Evolutionary conservation across 192 early-diverging fungal genomes (phyloP).

Genomic region (Haplosporangium gracile): DNA sequence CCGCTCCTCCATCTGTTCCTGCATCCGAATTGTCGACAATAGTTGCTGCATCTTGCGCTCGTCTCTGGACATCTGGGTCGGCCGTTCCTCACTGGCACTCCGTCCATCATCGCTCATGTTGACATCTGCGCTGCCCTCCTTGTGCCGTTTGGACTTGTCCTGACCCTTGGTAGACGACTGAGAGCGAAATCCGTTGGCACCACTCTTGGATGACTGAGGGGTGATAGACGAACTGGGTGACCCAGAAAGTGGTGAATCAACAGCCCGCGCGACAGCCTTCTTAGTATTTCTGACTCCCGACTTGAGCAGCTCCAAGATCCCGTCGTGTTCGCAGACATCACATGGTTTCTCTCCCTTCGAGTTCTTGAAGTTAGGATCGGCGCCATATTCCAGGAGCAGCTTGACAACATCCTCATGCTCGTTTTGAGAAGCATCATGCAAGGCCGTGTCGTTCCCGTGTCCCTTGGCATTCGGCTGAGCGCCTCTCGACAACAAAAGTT

Average conservation of each 20-base stretch:
- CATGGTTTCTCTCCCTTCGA: conserved; percentile 69
- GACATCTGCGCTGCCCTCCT: conserved; percentile 33
- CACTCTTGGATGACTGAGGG: conserved; percentile 15
- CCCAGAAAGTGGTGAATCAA: conserved; percentile 9
- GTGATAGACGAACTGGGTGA: conserved; percentile 24
- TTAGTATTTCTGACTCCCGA: conserved; percentile 36
- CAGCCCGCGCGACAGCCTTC: conserved; percentile 10
- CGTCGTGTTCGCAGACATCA: conserved; percentile 59
- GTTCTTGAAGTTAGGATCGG: conserved; percentile 61
- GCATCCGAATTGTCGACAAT: conserved; percentile 70
- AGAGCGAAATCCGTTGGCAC: neutral
- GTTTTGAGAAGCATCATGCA: conserved; percentile 77
- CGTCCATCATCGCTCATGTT: conserved; percentile 52
- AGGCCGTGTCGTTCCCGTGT: conserved; percentile 69
- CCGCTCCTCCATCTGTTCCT: conserved; percentile 66
- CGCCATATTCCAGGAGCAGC: conserved; percentile 61
- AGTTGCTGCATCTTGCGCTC: conserved; percentile 78
- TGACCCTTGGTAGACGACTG: neutral
- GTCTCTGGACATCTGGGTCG: conserved; percentile 67
- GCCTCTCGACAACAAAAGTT: conserved; percentile 65
- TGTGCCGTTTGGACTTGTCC: conserved; percentile 4
- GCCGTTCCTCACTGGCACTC: conserved; percentile 43
- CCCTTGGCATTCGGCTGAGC: conserved; percentile 71
- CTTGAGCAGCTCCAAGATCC: conserved; percentile 47
- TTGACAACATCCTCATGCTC: conserved; percentile 63